Evolutionary conservation across 306 rosid species (phyloP).

Genomic region (Prunus mira): DNA sequence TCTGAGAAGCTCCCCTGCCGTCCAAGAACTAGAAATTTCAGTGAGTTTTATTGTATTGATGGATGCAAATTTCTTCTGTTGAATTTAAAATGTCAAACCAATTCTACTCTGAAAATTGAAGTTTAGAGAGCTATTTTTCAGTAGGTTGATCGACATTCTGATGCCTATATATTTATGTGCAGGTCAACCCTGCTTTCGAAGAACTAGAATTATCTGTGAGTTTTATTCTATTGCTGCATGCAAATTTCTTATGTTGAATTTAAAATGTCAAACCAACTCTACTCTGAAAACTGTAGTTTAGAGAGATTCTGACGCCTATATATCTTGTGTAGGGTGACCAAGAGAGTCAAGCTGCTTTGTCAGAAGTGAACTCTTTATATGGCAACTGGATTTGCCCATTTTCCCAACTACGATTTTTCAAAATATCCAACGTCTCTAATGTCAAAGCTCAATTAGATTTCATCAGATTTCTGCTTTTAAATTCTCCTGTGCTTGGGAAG

Average conservation of each 20-base stretch:
- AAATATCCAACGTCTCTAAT: constrained; percentile 33
- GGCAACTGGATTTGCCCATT: constrained; percentile 17
- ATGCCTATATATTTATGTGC: too few species aligned
- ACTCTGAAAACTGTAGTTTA: background rate
- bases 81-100: too few species aligned
- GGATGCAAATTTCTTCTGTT: background rate
- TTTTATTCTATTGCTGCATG: background rate
- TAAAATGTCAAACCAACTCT: background rate
- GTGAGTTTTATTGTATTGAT: background rate
- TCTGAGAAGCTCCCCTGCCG: constrained; percentile 46
- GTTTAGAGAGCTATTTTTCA: background rate
- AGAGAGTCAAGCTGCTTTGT: constrained; percentile 16
- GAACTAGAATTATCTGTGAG: background rate
- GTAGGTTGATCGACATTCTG: background rate
- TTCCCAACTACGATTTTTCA: constrained; percentile 35
- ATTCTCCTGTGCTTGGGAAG: constrained; percentile 41
- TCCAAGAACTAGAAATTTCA: background rate
- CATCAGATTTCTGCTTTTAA: constrained; percentile 39
- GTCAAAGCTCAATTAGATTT: constrained; percentile 43
- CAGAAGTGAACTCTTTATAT: constrained; percentile 11
- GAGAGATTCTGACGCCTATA: background rate
- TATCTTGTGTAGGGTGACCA: constrained; percentile 30
- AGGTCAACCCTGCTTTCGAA: background rate
- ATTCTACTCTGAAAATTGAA: background rate
- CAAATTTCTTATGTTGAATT: background rate